Conservation (phyloP, 768 basidiomycete genomes). For the Lentinula sp. region DNA sequence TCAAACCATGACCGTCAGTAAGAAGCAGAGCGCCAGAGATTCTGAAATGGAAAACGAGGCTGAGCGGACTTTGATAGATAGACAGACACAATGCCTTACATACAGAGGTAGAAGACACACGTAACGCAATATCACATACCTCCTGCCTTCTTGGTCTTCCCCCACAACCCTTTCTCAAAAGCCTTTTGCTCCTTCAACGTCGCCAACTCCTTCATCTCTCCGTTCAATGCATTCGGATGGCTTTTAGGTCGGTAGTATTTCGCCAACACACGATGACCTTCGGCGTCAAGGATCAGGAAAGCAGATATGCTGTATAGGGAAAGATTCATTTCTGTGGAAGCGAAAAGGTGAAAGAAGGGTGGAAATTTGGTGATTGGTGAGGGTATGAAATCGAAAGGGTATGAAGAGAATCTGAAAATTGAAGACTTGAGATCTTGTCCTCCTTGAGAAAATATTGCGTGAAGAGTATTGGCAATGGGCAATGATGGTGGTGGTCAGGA, state of each 20-base stretch:
- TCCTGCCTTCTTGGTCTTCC: constrained; percentile 92
- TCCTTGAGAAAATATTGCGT: too few species aligned
- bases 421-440: too few species aligned
- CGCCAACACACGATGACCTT: constrained; percentile 90
- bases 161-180: constrained; percentile 93
- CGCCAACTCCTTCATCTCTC: constrained; percentile 51
- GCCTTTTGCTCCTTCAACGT: constrained; percentile 88
- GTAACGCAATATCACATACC: constrained; percentile 40
- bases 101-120: too few species aligned
- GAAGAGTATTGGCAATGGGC: too few species aligned
- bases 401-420: too few species aligned
- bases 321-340: constrained; percentile 53
- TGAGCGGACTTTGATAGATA: too few species aligned
- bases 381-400: background rate
- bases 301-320: constrained; percentile 84
- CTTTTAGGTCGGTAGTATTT: constrained; percentile 89
- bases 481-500: too few species aligned
- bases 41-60: too few species aligned
- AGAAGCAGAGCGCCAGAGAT: background rate
- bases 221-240: constrained; percentile 32
- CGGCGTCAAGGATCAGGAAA: constrained; percentile 90
- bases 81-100: too few species aligned
- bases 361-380: background rate
- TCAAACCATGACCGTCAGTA: background rate
- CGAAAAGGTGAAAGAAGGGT: background rate